Conservation (phyloP, 371 early-diverging fungal genomes). For the Apophysomyces trapeziformis region DNA sequence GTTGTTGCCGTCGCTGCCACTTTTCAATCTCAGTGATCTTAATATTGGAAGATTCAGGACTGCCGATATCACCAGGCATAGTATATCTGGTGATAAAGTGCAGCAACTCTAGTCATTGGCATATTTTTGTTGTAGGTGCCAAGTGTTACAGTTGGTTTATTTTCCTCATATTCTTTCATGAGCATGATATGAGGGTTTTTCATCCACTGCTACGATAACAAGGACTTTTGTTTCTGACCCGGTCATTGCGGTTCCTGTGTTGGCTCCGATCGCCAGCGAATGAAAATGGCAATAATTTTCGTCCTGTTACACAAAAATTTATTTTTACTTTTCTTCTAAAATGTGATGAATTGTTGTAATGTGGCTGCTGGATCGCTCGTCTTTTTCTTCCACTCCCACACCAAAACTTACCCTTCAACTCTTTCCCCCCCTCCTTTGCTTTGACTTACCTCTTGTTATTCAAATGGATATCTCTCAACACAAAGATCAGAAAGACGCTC, state of each 20-base stretch:
- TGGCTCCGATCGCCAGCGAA: not conserved
- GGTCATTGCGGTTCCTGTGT: not conserved
- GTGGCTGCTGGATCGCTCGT: conserved; percentile 6
- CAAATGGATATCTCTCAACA: conserved; percentile 5
- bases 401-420: not conserved
- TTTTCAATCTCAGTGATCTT: too few relatives aligned
- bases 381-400: not conserved
- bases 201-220: too few relatives aligned
- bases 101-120: too few relatives aligned
- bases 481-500: conserved; percentile 11
- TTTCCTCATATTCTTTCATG: too few relatives aligned
- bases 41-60: too few relatives aligned
- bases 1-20: too few relatives aligned
- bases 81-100: too few relatives aligned
- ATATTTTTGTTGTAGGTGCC: too few relatives aligned
- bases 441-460: not conserved
- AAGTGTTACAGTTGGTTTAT: too few relatives aligned
- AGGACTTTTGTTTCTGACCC: too few relatives aligned
- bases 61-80: too few relatives aligned
- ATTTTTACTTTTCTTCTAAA: conserved; percentile 1
- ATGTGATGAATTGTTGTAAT: not conserved
- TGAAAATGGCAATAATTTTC: conserved; percentile 1
- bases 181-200: too few relatives aligned
- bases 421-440: not conserved
- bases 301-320: not conserved